These are phyloP conservation scores for Gastrolobium villosum DNA, from an alignment of 306 rosid species.

Conservation along the genomic window DNA sequence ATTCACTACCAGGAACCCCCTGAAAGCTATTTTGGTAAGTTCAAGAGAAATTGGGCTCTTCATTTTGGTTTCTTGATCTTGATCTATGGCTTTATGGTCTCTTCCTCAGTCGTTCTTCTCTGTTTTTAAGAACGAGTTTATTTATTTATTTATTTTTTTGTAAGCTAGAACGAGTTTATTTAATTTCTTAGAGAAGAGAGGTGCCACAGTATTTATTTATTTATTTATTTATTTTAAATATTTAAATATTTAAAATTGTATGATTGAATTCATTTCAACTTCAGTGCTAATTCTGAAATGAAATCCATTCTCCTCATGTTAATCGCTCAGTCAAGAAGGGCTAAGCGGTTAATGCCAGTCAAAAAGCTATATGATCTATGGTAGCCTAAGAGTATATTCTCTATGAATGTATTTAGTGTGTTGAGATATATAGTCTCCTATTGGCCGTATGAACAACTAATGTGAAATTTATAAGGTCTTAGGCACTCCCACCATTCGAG, in stretches of 20 bases:
- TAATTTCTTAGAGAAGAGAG: neutral
- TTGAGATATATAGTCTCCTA: too few relatives aligned
- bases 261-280: constrained; percentile 33
- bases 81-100: constrained; percentile 76
- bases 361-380: neutral
- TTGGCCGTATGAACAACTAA: too few relatives aligned
- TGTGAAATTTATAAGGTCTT: too few relatives aligned
- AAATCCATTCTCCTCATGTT: constrained; percentile 19
- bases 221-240: too few relatives aligned
- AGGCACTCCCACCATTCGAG: too few relatives aligned
- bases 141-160: neutral
- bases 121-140: constrained; percentile 56
- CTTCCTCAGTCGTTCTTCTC: constrained; percentile 89
- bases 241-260: neutral
- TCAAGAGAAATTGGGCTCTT: constrained; percentile 96
- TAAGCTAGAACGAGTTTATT: too few relatives aligned
- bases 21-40: constrained; percentile 85
- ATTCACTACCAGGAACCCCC: constrained; percentile 96
- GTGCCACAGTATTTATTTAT: neutral
- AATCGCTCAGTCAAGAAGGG: neutral
- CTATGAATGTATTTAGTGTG: neutral
- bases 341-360: constrained; percentile 3
- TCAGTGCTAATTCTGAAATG: constrained; percentile 11
- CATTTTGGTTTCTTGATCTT: constrained; percentile 87
- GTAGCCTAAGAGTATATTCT: neutral